Conservation (phyloP, 148 eudicot species). For the Vaccinium darrowii region DNA sequence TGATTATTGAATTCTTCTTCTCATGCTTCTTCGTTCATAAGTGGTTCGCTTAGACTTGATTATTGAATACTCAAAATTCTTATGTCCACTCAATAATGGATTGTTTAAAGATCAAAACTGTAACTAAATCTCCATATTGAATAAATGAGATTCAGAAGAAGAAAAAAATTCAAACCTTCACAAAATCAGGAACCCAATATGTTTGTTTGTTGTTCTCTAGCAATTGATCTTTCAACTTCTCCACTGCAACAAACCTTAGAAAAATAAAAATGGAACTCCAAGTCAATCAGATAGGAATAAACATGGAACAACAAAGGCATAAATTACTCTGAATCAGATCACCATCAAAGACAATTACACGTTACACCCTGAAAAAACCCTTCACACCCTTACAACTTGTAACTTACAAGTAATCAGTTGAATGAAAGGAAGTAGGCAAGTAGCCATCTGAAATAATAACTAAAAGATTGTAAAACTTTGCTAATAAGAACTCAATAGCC, state of each 20-base stretch:
- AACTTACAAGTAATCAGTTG: too few species aligned
- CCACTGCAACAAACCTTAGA: constrained; percentile 89
- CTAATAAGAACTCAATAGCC: neutral
- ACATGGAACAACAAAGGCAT: neutral
- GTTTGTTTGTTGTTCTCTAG: constrained; percentile 86
- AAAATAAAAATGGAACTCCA: neutral
- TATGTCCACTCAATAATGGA: too few species aligned
- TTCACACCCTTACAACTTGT: neutral
- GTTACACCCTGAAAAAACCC: neutral
- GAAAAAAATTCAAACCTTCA: constrained; percentile 51
- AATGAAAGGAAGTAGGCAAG: neutral
- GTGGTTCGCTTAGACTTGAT: too few species aligned
- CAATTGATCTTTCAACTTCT: constrained; percentile 80
- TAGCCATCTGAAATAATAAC: neutral
- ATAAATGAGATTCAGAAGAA: neutral
- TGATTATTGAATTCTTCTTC: too few species aligned
- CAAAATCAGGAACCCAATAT: constrained; percentile 97
- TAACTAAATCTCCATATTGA: neutral
- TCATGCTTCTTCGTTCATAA: too few species aligned
- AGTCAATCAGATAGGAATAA: neutral
- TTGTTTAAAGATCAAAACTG: neutral
- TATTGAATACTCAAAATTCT: too few species aligned
- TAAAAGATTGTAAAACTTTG: neutral
- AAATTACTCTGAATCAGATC: neutral
- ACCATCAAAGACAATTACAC: neutral